Conservation (phyloP, 768 basidiomycete species). For the Neoboletus magnificus region DNA sequence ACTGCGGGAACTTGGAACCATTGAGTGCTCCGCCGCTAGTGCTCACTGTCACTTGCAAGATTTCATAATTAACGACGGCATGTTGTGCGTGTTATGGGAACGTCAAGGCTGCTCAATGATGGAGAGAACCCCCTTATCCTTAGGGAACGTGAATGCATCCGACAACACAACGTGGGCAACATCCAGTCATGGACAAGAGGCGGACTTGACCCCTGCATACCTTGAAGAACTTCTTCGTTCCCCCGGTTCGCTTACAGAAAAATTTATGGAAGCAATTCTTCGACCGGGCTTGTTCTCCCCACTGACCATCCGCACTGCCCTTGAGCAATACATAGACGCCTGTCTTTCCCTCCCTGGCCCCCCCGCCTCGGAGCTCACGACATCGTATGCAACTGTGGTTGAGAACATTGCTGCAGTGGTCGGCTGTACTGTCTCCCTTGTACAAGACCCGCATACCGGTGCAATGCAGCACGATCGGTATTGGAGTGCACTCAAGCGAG, state of each 20-base stretch:
- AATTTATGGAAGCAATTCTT: constrained; percentile 80
- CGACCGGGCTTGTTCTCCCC: constrained; percentile 86
- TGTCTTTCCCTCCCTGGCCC: constrained; percentile 64
- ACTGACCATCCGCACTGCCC: constrained; percentile 74
- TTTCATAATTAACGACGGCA: constrained; percentile 55
- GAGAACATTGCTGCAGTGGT: constrained; percentile 83
- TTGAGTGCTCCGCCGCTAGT: constrained; percentile 59
- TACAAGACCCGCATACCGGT: constrained; percentile 74
- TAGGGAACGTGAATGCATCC: constrained; percentile 34
- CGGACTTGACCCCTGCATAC: constrained; percentile 79
- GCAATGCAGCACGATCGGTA: constrained; percentile 74
- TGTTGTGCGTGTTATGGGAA: constrained; percentile 77
- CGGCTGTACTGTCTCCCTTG: constrained; percentile 77
- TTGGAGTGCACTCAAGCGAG: constrained; percentile 80
- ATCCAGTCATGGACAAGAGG: constrained; percentile 62
- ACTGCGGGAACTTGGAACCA: constrained; percentile 51
- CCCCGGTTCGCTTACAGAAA: constrained; percentile 68
- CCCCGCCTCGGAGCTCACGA: constrained; percentile 52
- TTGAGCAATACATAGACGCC: constrained; percentile 77
- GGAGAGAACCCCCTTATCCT: constrained; percentile 50
- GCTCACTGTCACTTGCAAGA: constrained; percentile 75
- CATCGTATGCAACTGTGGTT: constrained; percentile 61
- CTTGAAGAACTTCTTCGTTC: constrained; percentile 79
- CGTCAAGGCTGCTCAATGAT: constrained; percentile 71
- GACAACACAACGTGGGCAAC: constrained; percentile 46